Base-by-base conservation (phyloP, 768 basidiomycete species). In the Scleroderma citrinum region DNA sequence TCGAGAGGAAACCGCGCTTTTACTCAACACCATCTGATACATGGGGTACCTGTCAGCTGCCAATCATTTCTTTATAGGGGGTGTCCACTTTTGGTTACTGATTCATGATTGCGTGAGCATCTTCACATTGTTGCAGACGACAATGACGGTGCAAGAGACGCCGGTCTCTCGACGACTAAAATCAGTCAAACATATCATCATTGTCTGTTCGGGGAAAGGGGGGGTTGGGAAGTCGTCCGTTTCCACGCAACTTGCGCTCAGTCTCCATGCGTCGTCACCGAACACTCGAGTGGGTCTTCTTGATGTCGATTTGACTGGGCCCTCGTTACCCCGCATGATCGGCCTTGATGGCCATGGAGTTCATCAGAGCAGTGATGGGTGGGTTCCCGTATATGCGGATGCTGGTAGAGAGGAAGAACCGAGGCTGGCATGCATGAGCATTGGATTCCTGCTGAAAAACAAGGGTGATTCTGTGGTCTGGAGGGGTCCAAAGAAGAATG, bases 141-240 rank as follows among this genome's bases (percentile, higher is more conserved):
- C 40, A 44, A 66, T 67, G 67, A 56, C 61, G 8, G 43, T 53
- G 34, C 60, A 68, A 34, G 76, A 74, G 48, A 82, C 80, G 7
- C 83, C 86, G 2, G 78, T 91, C 47, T 75, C 82, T 19, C 72
- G 81, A 57, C 85, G 94, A 35, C 73, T 98, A 16, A 68, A 74
- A 49, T 71, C 74, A 2, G 81, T 99, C 57, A 85, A 85, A 56
- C 79, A 92, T 59, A 81, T 99, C 64, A 82, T 99, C 56, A 82
- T 98, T 54, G 92, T 99, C 49, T 78, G 94, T 35, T 91, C 93
- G 0, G 96, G 96, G 7, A 99, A 99, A 68, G 96, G 96, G 30
- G 96, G 95, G 31, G 96, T 98, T 36, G 96, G 96, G 48, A 99
- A 99, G 71, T 97, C 94, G n/a, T 95, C 92, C 1, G 86, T 97